A percentile compares a stretch with the other conserved stretches of the same genome.
These are phyloP conservation scores for Leucosporidium scottii DNA, from an alignment of 768 basidiomycete genomes.

Conservation along the genomic window DNA sequence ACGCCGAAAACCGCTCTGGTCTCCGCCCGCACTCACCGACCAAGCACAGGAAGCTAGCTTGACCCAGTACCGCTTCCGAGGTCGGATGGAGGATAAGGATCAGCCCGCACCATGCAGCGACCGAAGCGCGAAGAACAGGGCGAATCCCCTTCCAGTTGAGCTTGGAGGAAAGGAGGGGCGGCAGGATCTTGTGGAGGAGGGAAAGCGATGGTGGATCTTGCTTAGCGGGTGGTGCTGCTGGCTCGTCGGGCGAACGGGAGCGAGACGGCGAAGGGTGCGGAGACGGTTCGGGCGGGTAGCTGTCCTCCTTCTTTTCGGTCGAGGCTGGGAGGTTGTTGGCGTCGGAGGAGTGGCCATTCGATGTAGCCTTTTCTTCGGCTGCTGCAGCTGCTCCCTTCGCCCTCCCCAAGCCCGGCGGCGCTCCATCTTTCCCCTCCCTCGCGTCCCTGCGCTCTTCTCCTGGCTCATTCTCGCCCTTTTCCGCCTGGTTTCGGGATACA, in stretches of 20 bases:
- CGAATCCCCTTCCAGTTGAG: conserved; percentile 29
- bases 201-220: not conserved
- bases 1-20: not conserved
- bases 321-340: not conserved
- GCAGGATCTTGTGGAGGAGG: not conserved
- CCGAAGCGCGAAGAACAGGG: conserved; percentile 16
- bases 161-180: conserved; percentile 14
- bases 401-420: too few species aligned
- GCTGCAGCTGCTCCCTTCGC: not conserved
- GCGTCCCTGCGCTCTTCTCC: not conserved
- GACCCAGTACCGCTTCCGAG: conserved; percentile 16
- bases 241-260: not conserved
- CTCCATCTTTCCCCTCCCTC: not conserved
- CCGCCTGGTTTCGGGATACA: not conserved
- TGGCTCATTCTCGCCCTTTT: not conserved
- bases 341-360: too few species aligned
- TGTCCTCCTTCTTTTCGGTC: not conserved
- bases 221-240: not conserved
- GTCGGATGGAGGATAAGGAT: conserved; percentile 16
- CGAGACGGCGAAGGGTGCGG: not conserved
- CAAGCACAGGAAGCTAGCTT: conserved; percentile 26
- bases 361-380: not conserved
- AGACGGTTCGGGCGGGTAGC: not conserved
- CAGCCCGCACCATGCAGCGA: conserved; percentile 30
- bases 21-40: conserved; percentile 6